Percentiles rank a stretch among this genome's conserved stretches.
Evolutionary conservation across 495 filamentous ascomycete species (phyloP).

Genomic region (Talaromyces trachyspermus): DNA sequence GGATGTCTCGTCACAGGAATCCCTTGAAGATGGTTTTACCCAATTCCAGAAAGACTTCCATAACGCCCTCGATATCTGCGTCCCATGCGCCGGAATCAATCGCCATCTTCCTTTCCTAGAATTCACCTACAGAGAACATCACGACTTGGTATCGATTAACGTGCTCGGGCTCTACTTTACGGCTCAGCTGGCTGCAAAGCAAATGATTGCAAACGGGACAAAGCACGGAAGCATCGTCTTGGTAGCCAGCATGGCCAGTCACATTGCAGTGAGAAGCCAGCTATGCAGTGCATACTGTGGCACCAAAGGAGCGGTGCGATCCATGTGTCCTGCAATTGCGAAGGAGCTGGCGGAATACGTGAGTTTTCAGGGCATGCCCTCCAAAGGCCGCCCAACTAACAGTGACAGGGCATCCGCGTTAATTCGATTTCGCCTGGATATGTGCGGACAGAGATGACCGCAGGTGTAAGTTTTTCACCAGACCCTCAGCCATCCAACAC

Average conservation of each 20-base stretch:
- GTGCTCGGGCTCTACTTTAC: conserved; percentile 33
- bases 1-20: conserved; percentile 47
- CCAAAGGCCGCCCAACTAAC: background rate
- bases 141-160: conserved; percentile 31
- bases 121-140: conserved; percentile 34
- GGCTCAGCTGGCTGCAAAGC: conserved; percentile 36
- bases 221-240: conserved; percentile 39
- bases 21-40: conserved; percentile 51
- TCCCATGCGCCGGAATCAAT: conserved; percentile 35
- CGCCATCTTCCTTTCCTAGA: conserved; percentile 31
- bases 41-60: conserved; percentile 31
- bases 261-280: conserved; percentile 54
- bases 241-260: conserved; percentile 42
- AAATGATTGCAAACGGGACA: conserved; percentile 41
- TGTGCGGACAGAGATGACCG: conserved; percentile 38
- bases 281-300: conserved; percentile 68
- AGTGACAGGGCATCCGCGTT: conserved; percentile 30
- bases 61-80: conserved; percentile 33
- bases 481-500: background rate
- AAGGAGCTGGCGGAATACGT: conserved; percentile 48
- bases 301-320: conserved; percentile 63
- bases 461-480: conserved; percentile 48
- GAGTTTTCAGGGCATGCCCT: conserved; percentile 2
- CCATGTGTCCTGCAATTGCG: conserved; percentile 57
- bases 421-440: conserved; percentile 42